These are phyloP conservation scores for Leccinum longicurvipes DNA, from an alignment of 768 basidiomycete genomes.

Conservation along the genomic window DNA sequence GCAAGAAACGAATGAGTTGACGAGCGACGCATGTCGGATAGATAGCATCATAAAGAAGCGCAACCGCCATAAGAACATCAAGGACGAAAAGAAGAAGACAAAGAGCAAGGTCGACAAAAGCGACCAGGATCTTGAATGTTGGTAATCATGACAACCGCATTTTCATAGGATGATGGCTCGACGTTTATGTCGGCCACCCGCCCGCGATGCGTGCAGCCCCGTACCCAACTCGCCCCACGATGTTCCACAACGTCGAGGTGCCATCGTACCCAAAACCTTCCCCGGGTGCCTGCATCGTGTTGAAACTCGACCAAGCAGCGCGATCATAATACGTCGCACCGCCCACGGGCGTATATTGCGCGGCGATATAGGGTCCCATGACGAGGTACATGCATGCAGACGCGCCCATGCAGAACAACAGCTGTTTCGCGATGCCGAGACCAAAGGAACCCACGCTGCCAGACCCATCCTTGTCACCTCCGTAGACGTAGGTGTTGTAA, in stretches of 20 bases:
- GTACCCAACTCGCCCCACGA: conserved; percentile 68
- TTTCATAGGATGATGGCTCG: background rate
- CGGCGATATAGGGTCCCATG: conserved; percentile 55
- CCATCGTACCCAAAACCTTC: conserved; percentile 67
- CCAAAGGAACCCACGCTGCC: conserved; percentile 27
- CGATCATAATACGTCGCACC: conserved; percentile 78
- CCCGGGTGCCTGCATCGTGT: conserved; percentile 62
- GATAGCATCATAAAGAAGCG: conserved; percentile 17
- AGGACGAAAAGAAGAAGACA: conserved; percentile 7
- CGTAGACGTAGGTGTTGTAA: conserved; percentile 70
- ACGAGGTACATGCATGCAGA: conserved; percentile 60
- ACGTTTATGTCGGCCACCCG: conserved; percentile 69
- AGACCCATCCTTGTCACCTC: conserved; percentile 38
- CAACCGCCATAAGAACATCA: conserved; percentile 17
- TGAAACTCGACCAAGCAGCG: conserved; percentile 76
- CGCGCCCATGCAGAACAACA: conserved; percentile 58
- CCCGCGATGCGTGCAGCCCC: conserved; percentile 73
- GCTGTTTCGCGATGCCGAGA: conserved; percentile 41
- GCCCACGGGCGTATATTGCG: conserved; percentile 53
- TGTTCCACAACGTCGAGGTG: conserved; percentile 62
- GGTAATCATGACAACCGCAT: background rate
- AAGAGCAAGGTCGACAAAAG: background rate
- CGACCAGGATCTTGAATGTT: too few relatives aligned
- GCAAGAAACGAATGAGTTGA: conserved; percentile 7
- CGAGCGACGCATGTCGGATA: conserved; percentile 4